Evolutionary conservation across 306 rosid genomes (phyloP), one percentile per base, ranked within the genome.

Genomic region (Trichosanthes truncata): DNA sequence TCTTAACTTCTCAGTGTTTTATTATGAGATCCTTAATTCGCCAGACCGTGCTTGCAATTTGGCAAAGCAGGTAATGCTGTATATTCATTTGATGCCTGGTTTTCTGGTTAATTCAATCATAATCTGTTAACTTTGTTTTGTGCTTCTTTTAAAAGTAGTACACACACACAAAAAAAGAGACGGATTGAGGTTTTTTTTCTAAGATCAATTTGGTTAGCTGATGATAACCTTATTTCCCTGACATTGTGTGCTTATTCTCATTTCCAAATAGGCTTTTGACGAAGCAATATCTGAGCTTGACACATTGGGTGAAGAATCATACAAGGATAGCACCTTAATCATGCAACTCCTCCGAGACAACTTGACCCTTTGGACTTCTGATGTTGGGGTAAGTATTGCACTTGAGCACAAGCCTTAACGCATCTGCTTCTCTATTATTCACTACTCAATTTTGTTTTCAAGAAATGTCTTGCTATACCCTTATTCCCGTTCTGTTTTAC

Each of bases 301-400:
- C 82, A 94, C 98, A 26, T 82, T 90, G 87, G 98, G 94, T 76
- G 97, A 94, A 87, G 98, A 94, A 78, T 94, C 98, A 36, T 94
- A 94, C 96, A 92, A 94, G 89, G 98, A 94, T 80, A 94, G 97
- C 80, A 94, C 98, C 43, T 88, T 94, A 87, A 94, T 94, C 82
- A 92, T 94, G 98, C 97, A 94, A 82, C 98, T 94, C 78, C 97
- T 94, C 85, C 91, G 97, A 29, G 97, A 94, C 88, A 94, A 94
- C 81, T 87, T 94, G 82, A 94, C 97, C 60, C 91, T 94, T 77
- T 94, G 98, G 98, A 94, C 98, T 17, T 94, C 98, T 52, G 98
- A 94, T 84, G 86, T 94, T 82, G 85, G 90, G 90, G 98, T 92
- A 79, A 51, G 61, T 74, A 48, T 4, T 2, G 60, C 1, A 8